Base-by-base conservation (phyloP, 192 early-diverging fungal genomes). In the Podila minutissima region DNA sequence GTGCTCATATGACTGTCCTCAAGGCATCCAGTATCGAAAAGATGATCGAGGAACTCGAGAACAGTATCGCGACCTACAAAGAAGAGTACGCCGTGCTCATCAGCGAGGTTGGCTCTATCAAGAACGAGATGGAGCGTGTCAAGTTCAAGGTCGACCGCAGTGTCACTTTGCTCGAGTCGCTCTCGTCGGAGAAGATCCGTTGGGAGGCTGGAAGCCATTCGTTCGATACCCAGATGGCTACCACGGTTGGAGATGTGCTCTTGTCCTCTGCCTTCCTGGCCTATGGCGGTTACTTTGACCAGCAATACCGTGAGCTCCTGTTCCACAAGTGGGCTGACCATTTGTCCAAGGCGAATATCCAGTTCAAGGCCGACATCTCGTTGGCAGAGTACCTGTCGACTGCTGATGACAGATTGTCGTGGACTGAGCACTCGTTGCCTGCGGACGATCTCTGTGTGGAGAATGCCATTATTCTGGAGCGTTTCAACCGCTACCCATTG, bases 261-360 rank as follows among this genome's bases (percentile, higher is more conserved):
- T 83, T 99, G 49, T 92, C 94, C 9, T 88, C 96, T 0, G 98
- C 97, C n/a, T 95, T 98, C 84, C 83, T 99, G 32, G 94, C 98
- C 1, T 99, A 99, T 74, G 96, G 91, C 46, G 98, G 98, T 20
- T 95, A 93, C 89, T 99, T 99, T 89, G 97, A 98, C 88, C 98
- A 99, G 87, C 92, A 95, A 66, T 93, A 97, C 79, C 93, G 98
- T 66, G 92, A 93, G 62, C 73, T 90, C 61, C 88, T 99, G 51
- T 66, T 95, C 62, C 74, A 85, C 31, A 91, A 90, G 50, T 99
- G 97, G 97, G 86, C 87, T 10, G 75, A 75, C 31, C 96, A 97
- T 67, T 86, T 94, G 17, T 61, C 76, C 33, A 79, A 65, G 41
- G 93, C 96, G 29, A 86, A 83, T 19, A 90, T 97, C 61, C 87